Evolutionary conservation across 192 early-diverging fungal genomes (phyloP).

Genomic region (Rhizophagus clarus): DNA sequence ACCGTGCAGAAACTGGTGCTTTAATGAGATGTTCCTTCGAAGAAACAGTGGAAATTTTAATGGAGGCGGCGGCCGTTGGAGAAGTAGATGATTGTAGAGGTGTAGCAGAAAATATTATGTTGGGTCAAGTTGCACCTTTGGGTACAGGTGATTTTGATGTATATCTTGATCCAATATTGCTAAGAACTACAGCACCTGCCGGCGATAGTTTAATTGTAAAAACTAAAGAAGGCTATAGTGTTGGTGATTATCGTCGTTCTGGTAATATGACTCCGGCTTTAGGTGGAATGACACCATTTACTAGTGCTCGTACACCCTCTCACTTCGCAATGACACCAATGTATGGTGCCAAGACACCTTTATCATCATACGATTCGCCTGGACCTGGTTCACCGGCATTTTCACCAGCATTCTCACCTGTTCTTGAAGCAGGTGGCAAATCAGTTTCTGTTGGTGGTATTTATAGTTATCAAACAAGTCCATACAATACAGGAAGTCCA

Average conservation of each 20-base stretch:
- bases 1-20: conserved; percentile 91
- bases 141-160: conserved; percentile 95
- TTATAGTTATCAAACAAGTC: conserved; percentile 59
- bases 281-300: conserved; percentile 78
- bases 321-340: not conserved
- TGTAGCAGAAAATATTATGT: conserved; percentile 96
- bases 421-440: conserved; percentile 10
- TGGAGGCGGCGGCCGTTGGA: conserved; percentile 91
- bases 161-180: conserved; percentile 90
- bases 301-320: conserved; percentile 35
- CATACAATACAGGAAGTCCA: conserved; percentile 38
- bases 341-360: conserved; percentile 18
- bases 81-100: conserved; percentile 94
- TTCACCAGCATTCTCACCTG: conserved; percentile 12
- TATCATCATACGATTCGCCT: not conserved
- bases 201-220: conserved; percentile 51
- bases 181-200: conserved; percentile 69
- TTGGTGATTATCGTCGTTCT: conserved; percentile 52
- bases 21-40: conserved; percentile 97
- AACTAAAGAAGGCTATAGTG: conserved; percentile 52
- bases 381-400: conserved; percentile 22
- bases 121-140: conserved; percentile 95
- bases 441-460: conserved; percentile 34
- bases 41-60: conserved; percentile 97
- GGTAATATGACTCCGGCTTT: conserved; percentile 63